Evolutionary conservation across 2,329 filamentous ascomycete species (phyloP).

Genomic region (Pseudocercospora fijiensis): DNA sequence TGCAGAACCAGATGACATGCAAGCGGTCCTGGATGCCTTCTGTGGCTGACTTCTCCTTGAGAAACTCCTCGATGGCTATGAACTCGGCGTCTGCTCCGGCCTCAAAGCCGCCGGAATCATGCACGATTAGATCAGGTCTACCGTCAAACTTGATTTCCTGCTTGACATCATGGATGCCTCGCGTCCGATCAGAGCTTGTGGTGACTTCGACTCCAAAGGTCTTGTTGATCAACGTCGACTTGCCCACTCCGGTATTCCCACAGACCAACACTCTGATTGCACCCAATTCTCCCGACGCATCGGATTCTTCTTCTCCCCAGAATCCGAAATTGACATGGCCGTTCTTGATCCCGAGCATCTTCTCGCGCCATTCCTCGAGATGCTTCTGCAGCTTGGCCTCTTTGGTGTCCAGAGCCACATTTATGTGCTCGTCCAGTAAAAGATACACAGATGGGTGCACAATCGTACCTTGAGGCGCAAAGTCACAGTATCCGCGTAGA

Average conservation of each 20-base stretch:
- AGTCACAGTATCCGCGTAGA: conserved; percentile 27
- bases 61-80: conserved; percentile 34
- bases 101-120: conserved; percentile 41
- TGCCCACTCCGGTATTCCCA: conserved; percentile 20
- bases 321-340: conserved; percentile 27
- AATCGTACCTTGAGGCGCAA: conserved; percentile 36
- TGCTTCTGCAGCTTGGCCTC: conserved; percentile 32
- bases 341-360: conserved; percentile 25
- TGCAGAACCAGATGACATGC: conserved; percentile 41
- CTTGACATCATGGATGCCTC: conserved; percentile 38
- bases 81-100: conserved; percentile 37
- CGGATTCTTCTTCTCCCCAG: conserved; percentile 31
- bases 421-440: conserved; percentile 35
- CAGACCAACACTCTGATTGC: conserved; percentile 40
- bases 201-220: conserved; percentile 36
- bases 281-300: conserved; percentile 20
- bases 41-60: conserved; percentile 35
- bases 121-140: conserved; percentile 38
- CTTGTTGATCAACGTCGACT: conserved; percentile 22
- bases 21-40: conserved; percentile 35
- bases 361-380: conserved; percentile 31
- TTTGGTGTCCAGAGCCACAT: conserved; percentile 29
- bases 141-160: conserved; percentile 37
- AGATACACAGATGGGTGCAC: conserved; percentile 40
- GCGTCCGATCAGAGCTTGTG: conserved; percentile 30